Conservation (phyloP, 805 yeast species). For the Yarrowia divulgata region DNA sequence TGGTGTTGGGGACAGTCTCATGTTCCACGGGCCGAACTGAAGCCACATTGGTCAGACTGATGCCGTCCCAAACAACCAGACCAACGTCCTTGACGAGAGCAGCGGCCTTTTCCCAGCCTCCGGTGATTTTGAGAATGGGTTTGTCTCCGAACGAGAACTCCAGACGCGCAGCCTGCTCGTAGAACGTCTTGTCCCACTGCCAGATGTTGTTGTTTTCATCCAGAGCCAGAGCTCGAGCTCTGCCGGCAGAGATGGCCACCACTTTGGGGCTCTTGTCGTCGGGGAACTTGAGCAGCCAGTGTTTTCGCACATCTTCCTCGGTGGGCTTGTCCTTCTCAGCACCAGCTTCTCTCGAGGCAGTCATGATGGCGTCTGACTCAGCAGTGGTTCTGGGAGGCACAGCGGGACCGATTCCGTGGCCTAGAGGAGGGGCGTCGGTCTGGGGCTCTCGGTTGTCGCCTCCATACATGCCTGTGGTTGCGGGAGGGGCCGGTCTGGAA, state of each 20-base stretch:
- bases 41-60: slow-evolving; percentile 22
- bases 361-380: slow-evolving; percentile 20
- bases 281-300: slow-evolving; percentile 37
- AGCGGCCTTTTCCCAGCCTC: slow-evolving; percentile 73
- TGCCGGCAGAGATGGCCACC: slow-evolving; percentile 64
- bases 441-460: slow-evolving; percentile 12
- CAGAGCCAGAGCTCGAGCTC: slow-evolving; percentile 68
- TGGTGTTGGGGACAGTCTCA: slow-evolving; percentile 41
- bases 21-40: slow-evolving; percentile 28
- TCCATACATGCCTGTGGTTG: slow-evolving; percentile 19
- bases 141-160: slow-evolving; percentile 40
- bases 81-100: slow-evolving; percentile 60
- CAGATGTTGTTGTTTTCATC: slow-evolving; percentile 59
- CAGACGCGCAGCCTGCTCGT: slow-evolving; percentile 40
- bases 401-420: slow-evolving; percentile 39
- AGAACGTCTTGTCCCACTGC: slow-evolving; percentile 63
- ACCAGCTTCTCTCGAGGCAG: slow-evolving; percentile 1
- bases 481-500: not conserved
- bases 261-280: slow-evolving; percentile 48
- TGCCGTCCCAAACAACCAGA: slow-evolving; percentile 62
- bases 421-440: slow-evolving; percentile 26
- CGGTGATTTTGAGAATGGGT: slow-evolving; percentile 53
- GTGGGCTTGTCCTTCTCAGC: slow-evolving; percentile 1
- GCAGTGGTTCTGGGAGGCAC: slow-evolving; percentile 19
- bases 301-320: slow-evolving; percentile 11